Evolutionary conservation across 73 alveolate genomes (phyloP).

Genomic region (Paraurostyla sp.): DNA sequence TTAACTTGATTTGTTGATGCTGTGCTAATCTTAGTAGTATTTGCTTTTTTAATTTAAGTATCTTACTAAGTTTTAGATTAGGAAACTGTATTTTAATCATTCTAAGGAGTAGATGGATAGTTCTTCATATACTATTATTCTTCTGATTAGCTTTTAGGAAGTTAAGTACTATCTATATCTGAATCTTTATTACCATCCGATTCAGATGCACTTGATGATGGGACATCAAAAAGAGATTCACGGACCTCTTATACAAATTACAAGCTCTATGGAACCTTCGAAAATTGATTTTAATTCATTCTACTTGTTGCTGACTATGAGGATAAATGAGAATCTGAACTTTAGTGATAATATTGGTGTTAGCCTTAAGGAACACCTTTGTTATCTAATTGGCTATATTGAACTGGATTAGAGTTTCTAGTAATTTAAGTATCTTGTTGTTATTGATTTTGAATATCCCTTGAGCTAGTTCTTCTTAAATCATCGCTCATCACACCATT

Average conservation of each 20-base stretch:
- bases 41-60: slow-evolving; percentile 9
- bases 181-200: slow-evolving; percentile 26
- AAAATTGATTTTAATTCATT: too few relatives aligned
- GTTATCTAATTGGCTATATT: too few relatives aligned
- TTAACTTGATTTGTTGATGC: too few relatives aligned
- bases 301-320: not conserved
- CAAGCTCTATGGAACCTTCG: too few relatives aligned
- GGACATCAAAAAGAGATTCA: slow-evolving; percentile 25
- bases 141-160: slow-evolving; percentile 6
- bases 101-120: slow-evolving; percentile 20
- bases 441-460: too few relatives aligned
- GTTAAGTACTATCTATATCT: slow-evolving; percentile 14
- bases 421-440: too few relatives aligned
- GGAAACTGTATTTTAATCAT: not conserved
- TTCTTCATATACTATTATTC: not conserved
- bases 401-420: too few relatives aligned
- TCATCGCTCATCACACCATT: too few relatives aligned
- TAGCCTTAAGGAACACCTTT: too few relatives aligned
- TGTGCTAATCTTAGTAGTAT: not conserved
- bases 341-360: not conserved
- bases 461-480: too few relatives aligned
- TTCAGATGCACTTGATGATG: not conserved
- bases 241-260: too few relatives aligned
- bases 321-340: slow-evolving; percentile 45
- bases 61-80: too few relatives aligned